phyloP scores from a whole-genome alignment of 225 moss, liverwort and hornwort genomes.

The Physcomitrellopsis africana region DNA sequence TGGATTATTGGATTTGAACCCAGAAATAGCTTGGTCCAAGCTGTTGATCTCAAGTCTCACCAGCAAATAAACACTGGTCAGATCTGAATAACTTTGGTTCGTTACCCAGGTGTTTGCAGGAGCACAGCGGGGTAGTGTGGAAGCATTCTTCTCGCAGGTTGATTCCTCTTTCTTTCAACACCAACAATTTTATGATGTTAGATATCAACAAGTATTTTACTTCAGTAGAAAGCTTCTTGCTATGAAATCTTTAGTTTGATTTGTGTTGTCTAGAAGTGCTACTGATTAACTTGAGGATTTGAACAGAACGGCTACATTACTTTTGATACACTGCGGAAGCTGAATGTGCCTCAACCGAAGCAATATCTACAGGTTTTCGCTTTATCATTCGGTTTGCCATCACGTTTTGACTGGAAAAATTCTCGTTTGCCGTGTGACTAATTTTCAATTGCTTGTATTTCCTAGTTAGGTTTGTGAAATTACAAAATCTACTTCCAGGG shows the following conservation, averaged over 20 bases:
- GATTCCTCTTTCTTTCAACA: constrained; percentile 16
- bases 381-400: background rate
- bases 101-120: constrained; percentile 79
- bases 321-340: constrained; percentile 86
- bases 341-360: constrained; percentile 91
- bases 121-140: constrained; percentile 94
- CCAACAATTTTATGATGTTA: no score
- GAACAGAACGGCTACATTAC: constrained; percentile 86
- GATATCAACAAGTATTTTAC: background rate
- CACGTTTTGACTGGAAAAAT: constrained; percentile 14
- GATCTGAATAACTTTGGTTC: constrained; percentile 23
- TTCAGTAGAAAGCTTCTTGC: constrained; percentile 14
- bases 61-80: constrained; percentile 1
- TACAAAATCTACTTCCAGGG: background rate
- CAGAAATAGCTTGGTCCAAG: constrained; percentile 7
- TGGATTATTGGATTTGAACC: constrained; percentile 2
- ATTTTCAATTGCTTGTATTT: constrained; percentile 9
- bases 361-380: constrained; percentile 76
- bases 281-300: constrained; percentile 31
- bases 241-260: constrained; percentile 23
- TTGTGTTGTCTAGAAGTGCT: constrained; percentile 25
- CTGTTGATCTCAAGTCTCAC: background rate
- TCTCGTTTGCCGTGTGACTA: background rate
- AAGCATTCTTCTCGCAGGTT: constrained; percentile 93
- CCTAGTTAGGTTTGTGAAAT: constrained; percentile 16